These are phyloP conservation scores for Nigrospora sphaerica DNA, from an alignment of 2,329 filamentous ascomycete genomes.

Conservation along the genomic window DNA sequence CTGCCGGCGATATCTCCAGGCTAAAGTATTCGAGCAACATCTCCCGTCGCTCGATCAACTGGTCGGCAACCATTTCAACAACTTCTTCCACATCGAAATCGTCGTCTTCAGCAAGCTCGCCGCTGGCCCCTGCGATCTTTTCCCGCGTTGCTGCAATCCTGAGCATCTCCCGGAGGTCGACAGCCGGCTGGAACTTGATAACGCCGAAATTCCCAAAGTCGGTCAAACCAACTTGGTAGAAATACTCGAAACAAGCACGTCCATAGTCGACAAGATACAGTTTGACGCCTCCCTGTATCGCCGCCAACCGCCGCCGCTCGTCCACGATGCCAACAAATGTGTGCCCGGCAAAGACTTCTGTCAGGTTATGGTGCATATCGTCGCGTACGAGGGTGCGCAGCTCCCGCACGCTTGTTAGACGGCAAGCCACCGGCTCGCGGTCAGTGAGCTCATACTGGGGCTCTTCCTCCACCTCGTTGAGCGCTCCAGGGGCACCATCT, in stretches of 20 bases:
- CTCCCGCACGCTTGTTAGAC: conserved; percentile 77
- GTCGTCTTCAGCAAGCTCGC: conserved; percentile 28
- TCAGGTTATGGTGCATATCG: conserved; percentile 75
- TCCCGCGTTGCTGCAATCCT: conserved; percentile 67
- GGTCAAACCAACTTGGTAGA: conserved; percentile 90
- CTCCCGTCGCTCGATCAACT: conserved; percentile 68
- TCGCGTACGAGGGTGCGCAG: conserved; percentile 76
- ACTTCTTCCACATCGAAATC: conserved; percentile 62
- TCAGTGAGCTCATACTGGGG: conserved; percentile 61
- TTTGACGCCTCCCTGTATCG: conserved; percentile 87
- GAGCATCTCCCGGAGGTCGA: conserved; percentile 65
- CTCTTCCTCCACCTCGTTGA: conserved; percentile 25
- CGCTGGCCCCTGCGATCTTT: conserved; percentile 34
- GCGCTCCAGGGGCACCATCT: conserved; percentile 21
- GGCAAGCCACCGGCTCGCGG: conserved; percentile 62
- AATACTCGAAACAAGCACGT: conserved; percentile 77
- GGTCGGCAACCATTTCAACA: conserved; percentile 55
- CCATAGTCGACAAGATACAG: conserved; percentile 93
- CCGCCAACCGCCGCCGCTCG: conserved; percentile 76
- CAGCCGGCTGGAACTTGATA: conserved; percentile 71
- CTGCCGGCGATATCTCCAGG: conserved; percentile 70
- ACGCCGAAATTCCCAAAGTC: conserved; percentile 93
- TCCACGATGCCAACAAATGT: conserved; percentile 94
- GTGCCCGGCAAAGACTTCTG: conserved; percentile 78
- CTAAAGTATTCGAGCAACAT: conserved; percentile 94